Conservation (phyloP, 805 yeast species). For the Teunomyces panamensis region DNA sequence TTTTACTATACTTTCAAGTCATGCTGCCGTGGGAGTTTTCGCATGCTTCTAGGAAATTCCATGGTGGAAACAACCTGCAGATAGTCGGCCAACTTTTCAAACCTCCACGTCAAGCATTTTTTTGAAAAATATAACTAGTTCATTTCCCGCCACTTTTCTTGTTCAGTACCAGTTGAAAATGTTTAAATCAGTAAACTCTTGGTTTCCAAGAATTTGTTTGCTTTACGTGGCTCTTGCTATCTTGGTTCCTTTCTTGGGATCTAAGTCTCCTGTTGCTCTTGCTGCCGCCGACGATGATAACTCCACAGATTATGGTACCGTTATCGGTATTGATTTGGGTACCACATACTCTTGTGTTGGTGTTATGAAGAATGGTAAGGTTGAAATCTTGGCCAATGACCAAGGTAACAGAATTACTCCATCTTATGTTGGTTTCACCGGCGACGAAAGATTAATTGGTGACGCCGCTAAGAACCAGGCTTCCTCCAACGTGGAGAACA, state of each 20-base stretch:
- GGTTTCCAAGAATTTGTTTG: slow-evolving; percentile 17
- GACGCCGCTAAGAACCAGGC: slow-evolving; percentile 98
- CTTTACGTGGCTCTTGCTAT: slow-evolving; percentile 34
- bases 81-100: not conserved
- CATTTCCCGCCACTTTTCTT: not conserved
- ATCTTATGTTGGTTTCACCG: slow-evolving; percentile 92
- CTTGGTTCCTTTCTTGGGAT: slow-evolving; percentile 36
- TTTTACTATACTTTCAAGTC: not conserved
- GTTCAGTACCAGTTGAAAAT: not conserved
- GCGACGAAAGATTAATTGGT: slow-evolving; percentile 89
- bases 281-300: slow-evolving; percentile 22
- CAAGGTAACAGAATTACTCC: slow-evolving; percentile 99
- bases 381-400: slow-evolving; percentile 94
- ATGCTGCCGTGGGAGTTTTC: not conserved
- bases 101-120: slow-evolving; percentile 4
- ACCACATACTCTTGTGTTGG: slow-evolving; percentile 97
- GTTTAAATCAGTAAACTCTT: slow-evolving; percentile 4
- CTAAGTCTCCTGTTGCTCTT: slow-evolving; percentile 16
- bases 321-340: slow-evolving; percentile 96
- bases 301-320: slow-evolving; percentile 49
- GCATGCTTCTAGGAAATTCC: slow-evolving; percentile 2
- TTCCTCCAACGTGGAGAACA: slow-evolving; percentile 86
- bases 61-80: not conserved
- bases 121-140: not conserved
- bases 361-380: slow-evolving; percentile 86